phyloP scores from a whole-genome alignment of 2,329 filamentous ascomycete genomes.

The Nemania bipapillata region DNA sequence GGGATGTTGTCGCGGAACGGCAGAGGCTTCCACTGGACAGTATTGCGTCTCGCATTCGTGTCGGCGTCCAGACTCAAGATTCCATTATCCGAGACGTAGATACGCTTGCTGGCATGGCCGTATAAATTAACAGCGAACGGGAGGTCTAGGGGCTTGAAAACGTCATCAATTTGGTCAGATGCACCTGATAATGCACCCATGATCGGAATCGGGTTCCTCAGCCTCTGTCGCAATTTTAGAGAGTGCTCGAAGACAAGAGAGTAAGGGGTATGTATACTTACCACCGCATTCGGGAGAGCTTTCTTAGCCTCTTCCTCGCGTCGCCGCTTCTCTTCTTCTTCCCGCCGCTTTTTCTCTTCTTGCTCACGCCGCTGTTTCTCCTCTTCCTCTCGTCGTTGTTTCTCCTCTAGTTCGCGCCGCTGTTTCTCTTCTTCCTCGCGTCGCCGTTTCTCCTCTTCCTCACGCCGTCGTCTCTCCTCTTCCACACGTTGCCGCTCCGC shows the following conservation, averaged over 20 bases:
- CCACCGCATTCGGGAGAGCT: neutral
- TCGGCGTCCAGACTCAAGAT: neutral
- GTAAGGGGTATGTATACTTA: neutral
- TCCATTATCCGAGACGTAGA: neutral
- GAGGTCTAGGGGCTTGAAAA: neutral
- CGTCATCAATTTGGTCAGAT: neutral
- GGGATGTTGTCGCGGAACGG: neutral
- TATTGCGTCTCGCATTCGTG: neutral
- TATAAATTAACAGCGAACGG: neutral
- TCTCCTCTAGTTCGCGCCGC: neutral
- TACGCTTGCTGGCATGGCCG: neutral
- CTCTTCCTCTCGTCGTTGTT: neutral
- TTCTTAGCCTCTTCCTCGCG: conserved; percentile 1
- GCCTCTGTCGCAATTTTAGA: neutral
- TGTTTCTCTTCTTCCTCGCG: neutral
- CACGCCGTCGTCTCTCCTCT: neutral
- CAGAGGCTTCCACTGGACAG: neutral
- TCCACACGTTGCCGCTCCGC: too few species aligned
- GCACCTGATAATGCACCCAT: neutral
- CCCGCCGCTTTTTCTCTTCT: too few species aligned
- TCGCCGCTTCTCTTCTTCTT: neutral
- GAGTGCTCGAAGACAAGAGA: neutral
- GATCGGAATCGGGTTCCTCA: neutral
- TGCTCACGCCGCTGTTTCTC: too few species aligned
- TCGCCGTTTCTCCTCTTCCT: neutral